These are phyloP conservation scores for Boletus rex-veris DNA, from an alignment of 768 basidiomycete species.

Conservation along the genomic window DNA sequence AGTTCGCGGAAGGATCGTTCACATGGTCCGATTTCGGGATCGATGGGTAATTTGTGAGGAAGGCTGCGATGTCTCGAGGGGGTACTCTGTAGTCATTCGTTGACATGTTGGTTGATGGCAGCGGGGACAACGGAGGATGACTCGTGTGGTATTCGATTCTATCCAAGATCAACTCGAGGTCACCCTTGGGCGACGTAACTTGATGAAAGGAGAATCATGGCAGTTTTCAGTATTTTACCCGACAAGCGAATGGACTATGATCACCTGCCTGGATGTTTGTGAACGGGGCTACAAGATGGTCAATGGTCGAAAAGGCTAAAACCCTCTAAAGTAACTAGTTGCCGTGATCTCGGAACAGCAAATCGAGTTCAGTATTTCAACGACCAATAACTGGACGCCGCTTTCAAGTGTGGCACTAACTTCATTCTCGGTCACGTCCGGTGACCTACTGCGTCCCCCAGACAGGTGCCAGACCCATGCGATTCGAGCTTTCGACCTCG, in stretches of 20 bases:
- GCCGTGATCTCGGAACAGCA: slow-evolving; percentile 3
- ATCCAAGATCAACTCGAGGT: neutral
- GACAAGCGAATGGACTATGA: neutral
- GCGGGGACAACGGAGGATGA: slow-evolving; percentile 12
- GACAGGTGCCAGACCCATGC: neutral
- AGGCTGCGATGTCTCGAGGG: slow-evolving; percentile 26
- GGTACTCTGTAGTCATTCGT: neutral
- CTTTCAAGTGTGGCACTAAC: neutral
- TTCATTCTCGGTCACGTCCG: no score
- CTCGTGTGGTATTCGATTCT: neutral
- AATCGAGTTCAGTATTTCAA: neutral
- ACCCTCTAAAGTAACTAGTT: slow-evolving; percentile 3
- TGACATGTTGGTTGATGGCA: slow-evolving; percentile 14
- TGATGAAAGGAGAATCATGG: neutral
- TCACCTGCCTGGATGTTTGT: slow-evolving; percentile 3
- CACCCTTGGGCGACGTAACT: neutral
- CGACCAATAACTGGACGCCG: neutral
- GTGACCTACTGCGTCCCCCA: no score
- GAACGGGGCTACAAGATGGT: neutral
- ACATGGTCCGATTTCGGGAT: slow-evolving; percentile 5
- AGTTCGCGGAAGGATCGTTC: slow-evolving; percentile 38
- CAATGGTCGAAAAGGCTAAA: slow-evolving; percentile 21
- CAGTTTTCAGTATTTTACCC: neutral
- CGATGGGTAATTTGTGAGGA: slow-evolving; percentile 25
- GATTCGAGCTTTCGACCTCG: neutral